Conservation (phyloP, 2,329 filamentous ascomycete species). For the Botrytis byssoidea region DNA sequence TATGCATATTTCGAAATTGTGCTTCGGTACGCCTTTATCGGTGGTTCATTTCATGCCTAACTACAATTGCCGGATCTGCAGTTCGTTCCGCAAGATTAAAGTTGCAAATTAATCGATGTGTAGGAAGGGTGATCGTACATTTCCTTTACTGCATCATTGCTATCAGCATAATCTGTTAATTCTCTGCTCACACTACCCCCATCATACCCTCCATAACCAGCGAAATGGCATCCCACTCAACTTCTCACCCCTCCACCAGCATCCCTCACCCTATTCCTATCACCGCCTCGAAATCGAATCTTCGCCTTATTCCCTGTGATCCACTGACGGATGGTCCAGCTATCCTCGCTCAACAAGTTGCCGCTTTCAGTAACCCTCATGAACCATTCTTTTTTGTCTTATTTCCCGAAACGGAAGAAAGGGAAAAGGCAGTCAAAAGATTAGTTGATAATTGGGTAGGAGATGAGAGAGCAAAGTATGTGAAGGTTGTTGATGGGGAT, state of each 20-base stretch:
- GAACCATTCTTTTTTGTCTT: constrained; percentile 28
- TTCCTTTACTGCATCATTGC: too few relatives aligned
- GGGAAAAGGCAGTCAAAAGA: constrained; percentile 24
- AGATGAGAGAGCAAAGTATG: constrained; percentile 24
- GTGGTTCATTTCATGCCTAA: background rate
- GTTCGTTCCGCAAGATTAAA: background rate
- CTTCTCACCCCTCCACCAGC: background rate
- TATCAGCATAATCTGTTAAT: background rate
- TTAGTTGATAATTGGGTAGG: constrained; percentile 25
- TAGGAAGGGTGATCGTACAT: background rate
- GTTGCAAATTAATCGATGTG: background rate
- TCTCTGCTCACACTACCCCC: too few relatives aligned
- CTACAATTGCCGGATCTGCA: background rate
- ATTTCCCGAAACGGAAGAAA: constrained; percentile 24
- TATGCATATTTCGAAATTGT: background rate
- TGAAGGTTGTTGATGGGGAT: constrained; percentile 28
- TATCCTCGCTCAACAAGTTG: constrained; percentile 24
- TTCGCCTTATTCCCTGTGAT: constrained; percentile 9
- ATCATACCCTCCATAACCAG: background rate
- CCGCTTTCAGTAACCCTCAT: constrained; percentile 17
- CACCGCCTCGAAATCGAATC: background rate
- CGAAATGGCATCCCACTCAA: background rate
- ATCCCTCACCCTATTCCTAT: background rate
- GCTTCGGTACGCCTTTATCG: background rate
- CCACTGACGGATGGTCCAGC: constrained; percentile 21